These are phyloP conservation scores for Talaromyces sp. DNA, from an alignment of 2,329 filamentous ascomycete genomes.

Conservation along the genomic window DNA sequence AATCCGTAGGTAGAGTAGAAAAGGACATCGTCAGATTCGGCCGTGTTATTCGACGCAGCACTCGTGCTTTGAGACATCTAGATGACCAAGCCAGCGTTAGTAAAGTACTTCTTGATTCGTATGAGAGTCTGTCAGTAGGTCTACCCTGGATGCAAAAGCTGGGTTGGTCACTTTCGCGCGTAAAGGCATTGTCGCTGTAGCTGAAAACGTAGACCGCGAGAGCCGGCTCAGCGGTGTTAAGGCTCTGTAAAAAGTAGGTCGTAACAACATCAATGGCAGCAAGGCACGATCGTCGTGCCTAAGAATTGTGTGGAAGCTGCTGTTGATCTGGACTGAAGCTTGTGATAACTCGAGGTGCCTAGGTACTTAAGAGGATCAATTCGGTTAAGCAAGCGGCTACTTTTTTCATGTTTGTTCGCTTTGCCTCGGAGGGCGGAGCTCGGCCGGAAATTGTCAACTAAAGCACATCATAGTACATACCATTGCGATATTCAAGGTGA, in stretches of 20 bases:
- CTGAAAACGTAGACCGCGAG: conserved; percentile 34
- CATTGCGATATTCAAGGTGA: background rate
- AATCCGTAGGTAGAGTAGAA: conserved; percentile 88
- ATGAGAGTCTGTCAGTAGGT: background rate
- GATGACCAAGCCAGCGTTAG: background rate
- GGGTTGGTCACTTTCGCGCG: conserved; percentile 68
- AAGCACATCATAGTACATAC: background rate
- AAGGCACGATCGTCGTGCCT: conserved; percentile 18
- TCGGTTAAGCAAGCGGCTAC: conserved; percentile 7
- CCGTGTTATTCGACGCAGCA: conserved; percentile 37
- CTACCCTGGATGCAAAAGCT: conserved; percentile 53
- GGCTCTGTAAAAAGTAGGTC: conserved; percentile 37
- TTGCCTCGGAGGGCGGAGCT: conserved; percentile 6
- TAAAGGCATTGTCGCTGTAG: conserved; percentile 64
- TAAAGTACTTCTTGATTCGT: background rate
- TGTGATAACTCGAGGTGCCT: too few relatives aligned
- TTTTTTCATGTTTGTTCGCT: conserved; percentile 13
- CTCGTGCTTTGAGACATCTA: conserved; percentile 42
- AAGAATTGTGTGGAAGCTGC: conserved; percentile 9
- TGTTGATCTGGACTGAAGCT: conserved; percentile 3
- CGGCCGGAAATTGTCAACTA: background rate
- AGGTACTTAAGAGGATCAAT: too few relatives aligned
- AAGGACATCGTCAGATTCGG: conserved; percentile 85
- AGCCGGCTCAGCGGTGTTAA: conserved; percentile 46
- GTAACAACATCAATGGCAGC: conserved; percentile 41